These are phyloP conservation scores for Fusarium azukiicola DNA, from an alignment of 2,329 filamentous ascomycete species.

Conservation along the genomic window DNA sequence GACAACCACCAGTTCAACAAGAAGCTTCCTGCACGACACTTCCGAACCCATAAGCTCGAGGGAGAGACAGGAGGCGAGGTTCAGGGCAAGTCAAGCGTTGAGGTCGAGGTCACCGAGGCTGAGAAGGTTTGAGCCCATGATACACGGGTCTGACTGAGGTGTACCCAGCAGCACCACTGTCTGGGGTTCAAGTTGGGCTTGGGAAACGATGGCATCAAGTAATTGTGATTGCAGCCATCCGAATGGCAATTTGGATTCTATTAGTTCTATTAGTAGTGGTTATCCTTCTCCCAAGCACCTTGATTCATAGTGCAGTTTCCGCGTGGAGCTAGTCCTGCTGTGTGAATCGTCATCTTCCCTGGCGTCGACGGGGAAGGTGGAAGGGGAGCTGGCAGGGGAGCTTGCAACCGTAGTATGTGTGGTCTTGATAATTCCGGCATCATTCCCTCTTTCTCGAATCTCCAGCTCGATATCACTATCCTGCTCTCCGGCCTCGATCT, in stretches of 20 bases:
- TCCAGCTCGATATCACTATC: slow-evolving; percentile 32
- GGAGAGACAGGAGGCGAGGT: neutral
- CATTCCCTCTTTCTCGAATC: neutral
- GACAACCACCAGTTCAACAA: slow-evolving; percentile 32
- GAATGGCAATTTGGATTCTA: slow-evolving; percentile 9
- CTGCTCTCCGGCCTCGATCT: slow-evolving; percentile 34
- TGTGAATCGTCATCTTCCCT: slow-evolving; percentile 28
- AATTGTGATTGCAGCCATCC: slow-evolving; percentile 12
- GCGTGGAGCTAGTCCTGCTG: slow-evolving; percentile 43
- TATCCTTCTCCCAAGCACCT: neutral
- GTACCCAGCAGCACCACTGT: neutral
- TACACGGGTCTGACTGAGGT: neutral
- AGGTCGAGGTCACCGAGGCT: slow-evolving; percentile 35
- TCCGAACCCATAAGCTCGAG: slow-evolving; percentile 32
- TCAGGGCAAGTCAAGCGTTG: slow-evolving; percentile 35
- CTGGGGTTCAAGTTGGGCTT: slow-evolving; percentile 1
- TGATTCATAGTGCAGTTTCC: slow-evolving; percentile 35
- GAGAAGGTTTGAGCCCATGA: slow-evolving; percentile 33
- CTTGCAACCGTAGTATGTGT: slow-evolving; percentile 46
- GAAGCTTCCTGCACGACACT: slow-evolving; percentile 42
- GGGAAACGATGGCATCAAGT: slow-evolving; percentile 5
- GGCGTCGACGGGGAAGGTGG: neutral
- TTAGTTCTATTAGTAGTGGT: neutral
- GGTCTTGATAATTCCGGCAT: slow-evolving; percentile 45
- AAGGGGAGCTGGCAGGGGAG: neutral